phyloP scores from a whole-genome alignment of 768 basidiomycete species.

The Suillus subluteus region DNA sequence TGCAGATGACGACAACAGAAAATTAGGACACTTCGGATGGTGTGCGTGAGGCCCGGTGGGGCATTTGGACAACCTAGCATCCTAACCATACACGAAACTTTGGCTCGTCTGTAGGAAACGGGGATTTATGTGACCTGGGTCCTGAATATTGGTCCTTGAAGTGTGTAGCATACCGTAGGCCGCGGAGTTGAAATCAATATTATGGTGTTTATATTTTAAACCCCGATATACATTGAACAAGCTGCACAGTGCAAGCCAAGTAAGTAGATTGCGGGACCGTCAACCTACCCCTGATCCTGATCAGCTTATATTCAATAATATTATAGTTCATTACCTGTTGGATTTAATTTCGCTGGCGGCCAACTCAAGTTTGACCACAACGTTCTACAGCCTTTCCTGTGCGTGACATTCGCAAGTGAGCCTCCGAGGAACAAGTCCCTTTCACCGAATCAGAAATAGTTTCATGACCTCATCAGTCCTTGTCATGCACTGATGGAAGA shows the following conservation, averaged over 20 bases:
- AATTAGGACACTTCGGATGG: not conserved
- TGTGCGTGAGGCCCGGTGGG: not conserved
- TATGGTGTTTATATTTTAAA: not conserved
- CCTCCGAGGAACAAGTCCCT: not conserved
- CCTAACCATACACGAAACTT: not conserved
- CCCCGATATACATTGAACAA: not conserved
- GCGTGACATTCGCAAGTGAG: not conserved
- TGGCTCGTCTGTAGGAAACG: not conserved
- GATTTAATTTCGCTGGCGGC: not conserved
- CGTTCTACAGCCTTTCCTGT: not conserved
- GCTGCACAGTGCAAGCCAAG: not conserved
- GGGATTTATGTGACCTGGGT: too few relatives aligned
- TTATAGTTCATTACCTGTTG: not conserved
- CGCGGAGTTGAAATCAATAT: constrained; percentile 1
- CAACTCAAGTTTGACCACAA: not conserved
- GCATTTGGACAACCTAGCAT: not conserved
- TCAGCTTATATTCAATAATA: not conserved
- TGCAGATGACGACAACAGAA: constrained; percentile 1
- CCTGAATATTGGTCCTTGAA: too few relatives aligned
- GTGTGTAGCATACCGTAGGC: too few relatives aligned
- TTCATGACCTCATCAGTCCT: not conserved
- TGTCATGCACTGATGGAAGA: not conserved
- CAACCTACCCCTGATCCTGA: not conserved
- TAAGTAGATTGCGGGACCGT: not conserved
- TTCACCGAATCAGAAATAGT: not conserved